These are phyloP conservation scores for Gynandropsis gynandra DNA, from an alignment of 345 rosid species.

Conservation along the genomic window DNA sequence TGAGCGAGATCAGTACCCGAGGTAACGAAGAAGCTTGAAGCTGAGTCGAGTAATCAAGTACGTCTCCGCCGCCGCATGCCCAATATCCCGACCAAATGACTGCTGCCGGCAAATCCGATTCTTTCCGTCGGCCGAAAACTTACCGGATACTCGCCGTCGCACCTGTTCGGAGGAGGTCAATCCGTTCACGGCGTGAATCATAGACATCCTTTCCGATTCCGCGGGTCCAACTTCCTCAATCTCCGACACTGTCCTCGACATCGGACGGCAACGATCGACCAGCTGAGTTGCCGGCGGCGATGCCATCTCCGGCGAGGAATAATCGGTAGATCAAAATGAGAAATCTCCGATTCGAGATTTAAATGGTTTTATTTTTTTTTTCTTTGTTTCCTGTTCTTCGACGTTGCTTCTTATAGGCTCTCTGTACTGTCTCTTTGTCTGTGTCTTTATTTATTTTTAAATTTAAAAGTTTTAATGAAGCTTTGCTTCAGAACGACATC, in stretches of 20 bases:
- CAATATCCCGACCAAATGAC: conserved; percentile 49
- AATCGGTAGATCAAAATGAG: background rate
- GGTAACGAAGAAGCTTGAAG: conserved; percentile 65
- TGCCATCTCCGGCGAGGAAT: conserved; percentile 19
- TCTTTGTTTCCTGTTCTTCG: background rate
- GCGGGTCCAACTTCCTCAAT: conserved; percentile 19
- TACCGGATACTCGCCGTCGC: conserved; percentile 33
- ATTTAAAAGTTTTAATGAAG: too few species aligned
- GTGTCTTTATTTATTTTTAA: too few species aligned
- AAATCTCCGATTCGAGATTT: conserved; percentile 11
- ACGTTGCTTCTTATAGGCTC: too few species aligned
- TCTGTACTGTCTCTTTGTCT: too few species aligned
- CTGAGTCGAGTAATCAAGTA: conserved; percentile 61
- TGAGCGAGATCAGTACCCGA: conserved; percentile 46
- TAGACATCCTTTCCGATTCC: conserved; percentile 8
- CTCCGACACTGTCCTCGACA: conserved; percentile 24
- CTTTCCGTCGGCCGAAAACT: conserved; percentile 15
- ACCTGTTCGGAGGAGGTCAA: conserved; percentile 15
- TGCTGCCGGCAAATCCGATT: conserved; percentile 34
- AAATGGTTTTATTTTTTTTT: background rate
- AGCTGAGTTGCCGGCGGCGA: conserved; percentile 15
- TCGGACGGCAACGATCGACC: conserved; percentile 15
- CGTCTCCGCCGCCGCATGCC: conserved; percentile 75
- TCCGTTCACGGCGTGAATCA: conserved; percentile 7
- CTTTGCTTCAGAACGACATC: too few species aligned